Evolutionary conservation across 305 asterid genomes (phyloP).

Genomic region (Rubia occidens): DNA sequence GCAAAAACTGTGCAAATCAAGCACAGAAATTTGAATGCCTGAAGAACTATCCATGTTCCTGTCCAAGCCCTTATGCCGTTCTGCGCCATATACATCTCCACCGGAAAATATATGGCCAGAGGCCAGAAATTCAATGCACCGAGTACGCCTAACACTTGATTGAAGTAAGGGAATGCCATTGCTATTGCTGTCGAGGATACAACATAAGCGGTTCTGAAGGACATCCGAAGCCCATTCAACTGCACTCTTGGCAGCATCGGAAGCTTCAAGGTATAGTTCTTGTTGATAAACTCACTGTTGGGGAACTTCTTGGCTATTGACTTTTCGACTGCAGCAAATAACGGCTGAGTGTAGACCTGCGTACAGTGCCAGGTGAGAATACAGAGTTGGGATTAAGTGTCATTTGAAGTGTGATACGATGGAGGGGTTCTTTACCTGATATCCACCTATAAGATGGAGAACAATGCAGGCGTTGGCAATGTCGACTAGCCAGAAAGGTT

Average conservation of each 20-base stretch:
- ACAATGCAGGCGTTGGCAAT: constrained; percentile 58
- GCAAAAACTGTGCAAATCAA: constrained; percentile 26
- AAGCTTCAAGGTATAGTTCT: constrained; percentile 13
- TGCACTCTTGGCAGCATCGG: constrained; percentile 9
- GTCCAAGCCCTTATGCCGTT: constrained; percentile 40
- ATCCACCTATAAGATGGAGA: constrained; percentile 62
- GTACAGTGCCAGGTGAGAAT: not conserved
- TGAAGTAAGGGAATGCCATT: constrained; percentile 47
- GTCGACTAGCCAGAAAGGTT: constrained; percentile 58
- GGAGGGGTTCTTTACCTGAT: constrained; percentile 32
- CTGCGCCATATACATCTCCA: constrained; percentile 44
- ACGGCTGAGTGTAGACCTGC: constrained; percentile 21
- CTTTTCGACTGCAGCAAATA: constrained; percentile 20
- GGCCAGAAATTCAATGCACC: constrained; percentile 69
- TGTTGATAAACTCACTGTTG: constrained; percentile 5
- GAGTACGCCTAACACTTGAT: constrained; percentile 45
- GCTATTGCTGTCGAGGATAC: constrained; percentile 43
- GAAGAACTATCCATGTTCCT: constrained; percentile 32
- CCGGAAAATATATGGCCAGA: constrained; percentile 47
- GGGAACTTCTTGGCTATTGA: constrained; percentile 19
- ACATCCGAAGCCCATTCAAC: constrained; percentile 14
- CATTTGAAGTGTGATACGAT: no score
- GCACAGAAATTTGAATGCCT: constrained; percentile 32
- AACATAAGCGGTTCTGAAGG: constrained; percentile 38
- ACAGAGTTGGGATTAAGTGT: not conserved